Percentiles rank a stretch among this genome's conserved stretches.
These are phyloP conservation scores for bread wheat (Triticum aestivum) DNA, from an alignment of 176 grass and related monocot species.

Conservation along the genomic window DNA sequence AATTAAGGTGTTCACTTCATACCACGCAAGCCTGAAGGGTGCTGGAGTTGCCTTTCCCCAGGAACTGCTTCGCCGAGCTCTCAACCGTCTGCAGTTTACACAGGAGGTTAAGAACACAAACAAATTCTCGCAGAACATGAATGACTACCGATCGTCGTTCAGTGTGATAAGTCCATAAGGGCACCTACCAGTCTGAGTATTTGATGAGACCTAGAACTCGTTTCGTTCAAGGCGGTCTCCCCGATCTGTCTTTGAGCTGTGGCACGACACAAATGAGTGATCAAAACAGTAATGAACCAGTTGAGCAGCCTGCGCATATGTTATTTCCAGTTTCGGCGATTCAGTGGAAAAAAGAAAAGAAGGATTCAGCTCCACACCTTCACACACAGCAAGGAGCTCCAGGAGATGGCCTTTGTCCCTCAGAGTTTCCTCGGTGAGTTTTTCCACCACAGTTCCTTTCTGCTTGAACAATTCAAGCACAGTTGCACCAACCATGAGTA, in stretches of 20 bases:
- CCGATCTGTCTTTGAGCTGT: constrained; percentile 89
- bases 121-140: not conserved
- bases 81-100: constrained; percentile 55
- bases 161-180: not conserved
- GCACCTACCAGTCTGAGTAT: constrained; percentile 82
- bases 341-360: too few species aligned
- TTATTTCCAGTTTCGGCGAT: not conserved
- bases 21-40: constrained; percentile 84
- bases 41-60: constrained; percentile 53
- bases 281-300: constrained; percentile 1
- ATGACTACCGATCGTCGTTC: not conserved
- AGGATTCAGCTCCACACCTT: constrained; percentile 39
- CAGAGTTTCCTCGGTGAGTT: constrained; percentile 75
- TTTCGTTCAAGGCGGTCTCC: constrained; percentile 80
- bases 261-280: not conserved
- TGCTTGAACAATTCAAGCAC: constrained; percentile 26
- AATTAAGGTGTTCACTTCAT: constrained; percentile 19
- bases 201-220: constrained; percentile 91
- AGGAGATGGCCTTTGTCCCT: constrained; percentile 71
- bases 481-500: not conserved
- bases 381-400: constrained; percentile 82
- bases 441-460: constrained; percentile 95
- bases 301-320: too few species aligned
- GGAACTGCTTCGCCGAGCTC: constrained; percentile 60
- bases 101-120: constrained; percentile 22